Conservation (phyloP, 2,329 filamentous ascomycete genomes). For the Xenoacremonium recifei region DNA sequence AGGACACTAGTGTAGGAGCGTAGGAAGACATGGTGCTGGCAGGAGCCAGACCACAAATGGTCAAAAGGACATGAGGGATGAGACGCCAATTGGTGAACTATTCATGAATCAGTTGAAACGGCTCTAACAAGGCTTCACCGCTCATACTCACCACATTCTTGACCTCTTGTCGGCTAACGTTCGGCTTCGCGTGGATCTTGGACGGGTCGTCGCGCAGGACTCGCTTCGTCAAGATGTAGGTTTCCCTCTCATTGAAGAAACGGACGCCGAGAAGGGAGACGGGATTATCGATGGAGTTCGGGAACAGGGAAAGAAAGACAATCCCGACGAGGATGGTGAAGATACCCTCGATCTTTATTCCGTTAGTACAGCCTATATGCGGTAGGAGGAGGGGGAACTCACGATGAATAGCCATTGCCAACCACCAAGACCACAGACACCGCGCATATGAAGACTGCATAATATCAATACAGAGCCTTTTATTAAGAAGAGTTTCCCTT, state of each 20-base stretch:
- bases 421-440: conserved; percentile 19
- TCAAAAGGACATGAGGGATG: conserved; percentile 30
- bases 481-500: conserved; percentile 4
- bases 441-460: conserved; percentile 22
- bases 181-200: conserved; percentile 29
- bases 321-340: conserved; percentile 30
- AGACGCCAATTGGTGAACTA: conserved; percentile 38
- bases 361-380: no score
- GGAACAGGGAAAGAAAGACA: conserved; percentile 16
- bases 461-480: neutral
- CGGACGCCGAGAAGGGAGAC: conserved; percentile 28
- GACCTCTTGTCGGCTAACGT: conserved; percentile 31
- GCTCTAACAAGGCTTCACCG: neutral
- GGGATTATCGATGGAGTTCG: conserved; percentile 23
- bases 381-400: no score
- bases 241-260: conserved; percentile 28
- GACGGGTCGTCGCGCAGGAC: conserved; percentile 28
- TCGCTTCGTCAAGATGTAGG: conserved; percentile 31
- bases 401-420: conserved; percentile 26
- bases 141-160: conserved; percentile 28
- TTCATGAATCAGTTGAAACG: conserved; percentile 1
- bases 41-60: conserved; percentile 16
- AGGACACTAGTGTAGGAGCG: conserved; percentile 17
- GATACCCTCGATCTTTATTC: conserved; percentile 31
- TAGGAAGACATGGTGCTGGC: conserved; percentile 18